Base-by-base conservation (phyloP, 106 monocot species). In the Dendrobium officinale region DNA sequence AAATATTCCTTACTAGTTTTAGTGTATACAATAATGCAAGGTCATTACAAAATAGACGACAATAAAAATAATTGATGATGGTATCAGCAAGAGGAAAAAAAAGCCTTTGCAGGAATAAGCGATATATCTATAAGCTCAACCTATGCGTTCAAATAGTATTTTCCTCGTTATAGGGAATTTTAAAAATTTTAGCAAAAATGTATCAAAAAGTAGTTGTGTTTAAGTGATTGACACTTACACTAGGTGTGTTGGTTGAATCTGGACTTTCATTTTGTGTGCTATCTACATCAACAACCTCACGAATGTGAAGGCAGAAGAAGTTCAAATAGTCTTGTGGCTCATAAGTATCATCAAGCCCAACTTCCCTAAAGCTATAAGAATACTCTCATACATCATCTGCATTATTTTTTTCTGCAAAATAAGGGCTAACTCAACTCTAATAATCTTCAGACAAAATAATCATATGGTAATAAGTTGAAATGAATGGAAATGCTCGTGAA, bases 331-430 rank as follows among this genome's bases (percentile, higher is more conserved):
- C 94, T 88, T 92, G 94, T 73, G 97, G 97, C 55, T 83, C 89
- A 73, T 91, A 98, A 26, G 4, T 77, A 84, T 94, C 77, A 43
- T 94, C 88, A 6, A 87, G 88, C 5, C 92, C 94, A 73, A 83
- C 94, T 83, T 98, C 94, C 72, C 88, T 94, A 98, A 82, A 44
- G 97, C 94, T 51, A 83, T 91, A 67, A 94, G 91, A 51, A 98
- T 88, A 55, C 89, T 90, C 78, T 91, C 97, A 80, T 98, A 94
- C 97, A 98, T 98, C 97, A 98, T 94, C 79, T 94, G 87, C 97
- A 98, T 98, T 4, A 94, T 98, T 27, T 94, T 90, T 22, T 91
- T 91, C 97, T 98, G 91, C 81, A 88, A 43, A 79, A 82, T n/a
- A 40, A 41, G 55, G 48, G 9, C 0, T 55, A 75, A 68, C 15